phyloP scores from a whole-genome alignment of 176 grass and related monocot genomes.

The Musa itinerans region DNA sequence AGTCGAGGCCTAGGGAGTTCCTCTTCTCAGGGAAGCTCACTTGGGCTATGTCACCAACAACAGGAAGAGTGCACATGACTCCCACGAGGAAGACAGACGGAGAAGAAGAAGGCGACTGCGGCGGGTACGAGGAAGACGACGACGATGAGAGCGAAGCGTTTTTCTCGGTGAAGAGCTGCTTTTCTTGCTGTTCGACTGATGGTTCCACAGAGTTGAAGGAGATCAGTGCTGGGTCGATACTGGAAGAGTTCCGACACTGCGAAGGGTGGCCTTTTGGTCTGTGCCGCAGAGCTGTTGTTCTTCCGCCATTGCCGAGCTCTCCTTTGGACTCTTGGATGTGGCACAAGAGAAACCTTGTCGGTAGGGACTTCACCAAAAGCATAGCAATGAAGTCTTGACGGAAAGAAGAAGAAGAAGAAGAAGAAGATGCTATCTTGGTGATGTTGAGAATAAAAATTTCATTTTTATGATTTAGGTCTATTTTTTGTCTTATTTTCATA shows the following conservation, averaged over 20 bases:
- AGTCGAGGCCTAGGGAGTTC: constrained; percentile 28
- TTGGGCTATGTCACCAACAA: constrained; percentile 36
- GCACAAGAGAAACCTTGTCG: constrained; percentile 40
- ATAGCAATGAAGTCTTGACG: neutral
- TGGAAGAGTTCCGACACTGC: constrained; percentile 52
- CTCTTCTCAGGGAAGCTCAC: constrained; percentile 25
- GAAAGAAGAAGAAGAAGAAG: no score
- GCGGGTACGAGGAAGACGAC: neutral
- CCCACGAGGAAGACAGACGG: constrained; percentile 7
- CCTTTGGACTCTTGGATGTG: constrained; percentile 83
- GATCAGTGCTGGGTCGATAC: constrained; percentile 6
- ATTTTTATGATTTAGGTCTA: no score
- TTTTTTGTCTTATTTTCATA: no score
- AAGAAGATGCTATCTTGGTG: no score
- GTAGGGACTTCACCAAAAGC: constrained; percentile 26
- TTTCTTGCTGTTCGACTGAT: constrained; percentile 62
- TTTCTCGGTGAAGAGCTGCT: constrained; percentile 84
- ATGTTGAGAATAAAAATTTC: no score
- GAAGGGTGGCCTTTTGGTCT: constrained; percentile 98
- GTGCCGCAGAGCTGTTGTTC: constrained; percentile 40
- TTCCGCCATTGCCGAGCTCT: constrained; percentile 67
- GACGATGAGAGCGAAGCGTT: constrained; percentile 66
- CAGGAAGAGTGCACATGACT: constrained; percentile 9
- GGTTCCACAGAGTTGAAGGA: constrained; percentile 37
- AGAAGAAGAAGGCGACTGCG: constrained; percentile 3